phyloP scores from a whole-genome alignment of 106 monocot genomes.

The Posidonia australis region DNA sequence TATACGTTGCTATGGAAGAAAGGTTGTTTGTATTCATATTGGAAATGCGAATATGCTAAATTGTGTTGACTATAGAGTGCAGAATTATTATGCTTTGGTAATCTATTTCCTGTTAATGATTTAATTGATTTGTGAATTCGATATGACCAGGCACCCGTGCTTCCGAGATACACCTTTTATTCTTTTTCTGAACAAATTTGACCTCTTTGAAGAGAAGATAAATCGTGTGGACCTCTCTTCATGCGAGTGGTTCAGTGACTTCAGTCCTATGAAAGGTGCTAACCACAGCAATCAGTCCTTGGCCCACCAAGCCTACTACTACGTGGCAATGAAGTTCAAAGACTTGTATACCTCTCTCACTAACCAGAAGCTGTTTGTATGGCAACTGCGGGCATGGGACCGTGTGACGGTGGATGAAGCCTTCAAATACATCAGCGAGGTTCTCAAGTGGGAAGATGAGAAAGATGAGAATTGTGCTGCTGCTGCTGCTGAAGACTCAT shows the following conservation, averaged over 20 bases:
- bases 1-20: no score
- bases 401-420: slow-evolving; percentile 55
- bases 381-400: slow-evolving; percentile 60
- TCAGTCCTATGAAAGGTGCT: slow-evolving; percentile 52
- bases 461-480: slow-evolving; percentile 35
- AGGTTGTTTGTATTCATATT: no score
- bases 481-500: slow-evolving; percentile 43
- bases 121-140: background rate
- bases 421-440: slow-evolving; percentile 85
- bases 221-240: slow-evolving; percentile 24
- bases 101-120: background rate
- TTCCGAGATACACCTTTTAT: slow-evolving; percentile 60
- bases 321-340: slow-evolving; percentile 82
- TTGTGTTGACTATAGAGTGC: no score
- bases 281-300: slow-evolving; percentile 52
- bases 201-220: slow-evolving; percentile 82
- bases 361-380: slow-evolving; percentile 63
- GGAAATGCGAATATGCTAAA: no score
- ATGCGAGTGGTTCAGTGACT: slow-evolving; percentile 84
- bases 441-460: slow-evolving; percentile 78
- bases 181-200: slow-evolving; percentile 54
- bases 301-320: slow-evolving; percentile 79
- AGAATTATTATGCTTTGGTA: background rate
- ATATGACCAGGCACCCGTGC: slow-evolving; percentile 58
- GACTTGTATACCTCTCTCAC: slow-evolving; percentile 59